phyloP scores from a whole-genome alignment of 768 basidiomycete species.

The Glaciozyma martinii region DNA sequence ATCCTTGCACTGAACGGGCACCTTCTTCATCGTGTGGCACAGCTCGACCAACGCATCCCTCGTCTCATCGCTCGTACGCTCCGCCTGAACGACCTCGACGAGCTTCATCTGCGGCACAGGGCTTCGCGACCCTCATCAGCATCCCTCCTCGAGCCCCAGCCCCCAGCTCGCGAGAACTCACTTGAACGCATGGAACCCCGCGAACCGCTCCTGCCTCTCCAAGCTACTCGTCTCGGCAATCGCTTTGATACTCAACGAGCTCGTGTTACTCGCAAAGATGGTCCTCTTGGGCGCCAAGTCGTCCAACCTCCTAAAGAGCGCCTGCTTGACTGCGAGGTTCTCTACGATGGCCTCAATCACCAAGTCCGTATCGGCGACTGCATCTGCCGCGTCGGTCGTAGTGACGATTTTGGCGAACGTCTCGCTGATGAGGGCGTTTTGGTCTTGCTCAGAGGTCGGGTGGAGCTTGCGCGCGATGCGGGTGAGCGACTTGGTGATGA shows the following conservation, averaged over 20 bases:
- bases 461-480: constrained; percentile 40
- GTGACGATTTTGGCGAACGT: constrained; percentile 39
- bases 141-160: not conserved
- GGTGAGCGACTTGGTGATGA: constrained; percentile 42
- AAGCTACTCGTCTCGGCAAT: constrained; percentile 39
- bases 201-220: constrained; percentile 40
- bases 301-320: constrained; percentile 42
- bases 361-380: constrained; percentile 40
- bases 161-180: constrained; percentile 42
- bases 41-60: constrained; percentile 40
- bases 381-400: constrained; percentile 40
- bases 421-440: constrained; percentile 32
- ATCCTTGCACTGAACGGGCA: constrained; percentile 43
- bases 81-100: constrained; percentile 43
- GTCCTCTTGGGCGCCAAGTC: constrained; percentile 36
- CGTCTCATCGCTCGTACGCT: constrained; percentile 39
- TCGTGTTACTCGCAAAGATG: constrained; percentile 45
- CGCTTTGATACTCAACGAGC: constrained; percentile 40
- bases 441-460: constrained; percentile 35
- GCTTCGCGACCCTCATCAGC: not conserved
- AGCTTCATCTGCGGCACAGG: not conserved
- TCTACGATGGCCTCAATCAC: constrained; percentile 47
- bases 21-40: constrained; percentile 41
- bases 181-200: constrained; percentile 43
- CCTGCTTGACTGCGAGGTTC: constrained; percentile 42